Evolutionary conservation across 805 yeast species (phyloP).

Genomic region (Candida schatavii): DNA sequence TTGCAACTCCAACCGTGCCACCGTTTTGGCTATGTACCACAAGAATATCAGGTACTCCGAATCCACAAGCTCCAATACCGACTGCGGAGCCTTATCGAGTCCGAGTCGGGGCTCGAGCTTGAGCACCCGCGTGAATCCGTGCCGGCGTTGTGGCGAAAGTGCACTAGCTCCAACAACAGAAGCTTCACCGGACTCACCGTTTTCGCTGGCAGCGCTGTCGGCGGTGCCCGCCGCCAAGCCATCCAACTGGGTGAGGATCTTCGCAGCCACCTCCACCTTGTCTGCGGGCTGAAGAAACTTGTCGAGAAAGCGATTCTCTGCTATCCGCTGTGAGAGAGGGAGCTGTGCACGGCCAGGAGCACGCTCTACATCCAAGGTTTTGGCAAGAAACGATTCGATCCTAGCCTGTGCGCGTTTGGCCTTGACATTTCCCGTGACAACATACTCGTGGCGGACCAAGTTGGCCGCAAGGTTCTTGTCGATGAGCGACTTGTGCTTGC

Average conservation of each 20-base stretch:
- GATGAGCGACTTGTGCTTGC: slow-evolving; percentile 43
- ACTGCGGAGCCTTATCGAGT: slow-evolving; percentile 83
- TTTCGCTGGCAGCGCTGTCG: too few species aligned
- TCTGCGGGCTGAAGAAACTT: slow-evolving; percentile 49
- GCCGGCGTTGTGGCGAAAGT: slow-evolving; percentile 41
- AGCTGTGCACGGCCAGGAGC: not conserved
- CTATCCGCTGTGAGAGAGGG: slow-evolving; percentile 10
- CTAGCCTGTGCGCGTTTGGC: slow-evolving; percentile 44
- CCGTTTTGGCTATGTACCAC: slow-evolving; percentile 77
- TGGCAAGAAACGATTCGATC: slow-evolving; percentile 36
- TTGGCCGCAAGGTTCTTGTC: slow-evolving; percentile 43
- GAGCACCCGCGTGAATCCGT: slow-evolving; percentile 85
- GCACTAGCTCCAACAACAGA: too few species aligned
- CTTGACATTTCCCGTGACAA: slow-evolving; percentile 41
- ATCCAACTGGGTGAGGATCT: slow-evolving; percentile 51
- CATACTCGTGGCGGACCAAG: slow-evolving; percentile 41
- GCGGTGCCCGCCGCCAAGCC: not conserved
- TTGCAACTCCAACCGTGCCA: slow-evolving; percentile 74
- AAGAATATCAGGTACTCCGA: slow-evolving; percentile 59
- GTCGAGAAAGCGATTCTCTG: slow-evolving; percentile 11
- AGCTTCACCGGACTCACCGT: too few species aligned
- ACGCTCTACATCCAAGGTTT: slow-evolving; percentile 22
- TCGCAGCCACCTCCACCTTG: slow-evolving; percentile 45
- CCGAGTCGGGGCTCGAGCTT: slow-evolving; percentile 82
- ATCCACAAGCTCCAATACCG: slow-evolving; percentile 84